These are phyloP conservation scores for Penicillium nucicola DNA, from an alignment of 495 filamentous ascomycete species.

Conservation along the genomic window DNA sequence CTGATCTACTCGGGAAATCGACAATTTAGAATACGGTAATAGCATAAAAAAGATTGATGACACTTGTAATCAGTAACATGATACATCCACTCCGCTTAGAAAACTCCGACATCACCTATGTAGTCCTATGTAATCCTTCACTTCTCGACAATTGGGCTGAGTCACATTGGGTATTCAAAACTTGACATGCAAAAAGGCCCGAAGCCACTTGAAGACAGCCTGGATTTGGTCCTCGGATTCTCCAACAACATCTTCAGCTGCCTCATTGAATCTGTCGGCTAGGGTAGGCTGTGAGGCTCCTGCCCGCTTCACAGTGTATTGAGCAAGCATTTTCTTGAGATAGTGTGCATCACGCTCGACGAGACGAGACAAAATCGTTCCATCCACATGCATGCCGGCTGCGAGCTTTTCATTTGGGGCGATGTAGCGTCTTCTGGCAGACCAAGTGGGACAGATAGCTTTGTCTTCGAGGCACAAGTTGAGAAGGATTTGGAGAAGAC, in stretches of 20 bases:
- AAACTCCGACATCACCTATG: too few species aligned
- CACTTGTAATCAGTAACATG: too few species aligned
- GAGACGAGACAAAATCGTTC: constrained; percentile 59
- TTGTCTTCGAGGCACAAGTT: constrained; percentile 49
- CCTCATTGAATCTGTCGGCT: constrained; percentile 22
- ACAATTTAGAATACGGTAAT: too few species aligned
- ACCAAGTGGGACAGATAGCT: constrained; percentile 36
- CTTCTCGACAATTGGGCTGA: neutral
- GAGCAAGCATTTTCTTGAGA: constrained; percentile 36
- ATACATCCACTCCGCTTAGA: too few species aligned
- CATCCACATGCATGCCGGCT: constrained; percentile 60
- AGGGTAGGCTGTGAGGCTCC: too few species aligned
- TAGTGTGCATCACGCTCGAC: constrained; percentile 43
- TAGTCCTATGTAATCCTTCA: too few species aligned
- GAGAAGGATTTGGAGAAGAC: constrained; percentile 61
- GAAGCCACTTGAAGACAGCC: constrained; percentile 32
- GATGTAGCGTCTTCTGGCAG: constrained; percentile 20
- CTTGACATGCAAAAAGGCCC: constrained; percentile 22
- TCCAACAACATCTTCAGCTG: constrained; percentile 24
- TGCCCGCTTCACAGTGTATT: too few species aligned
- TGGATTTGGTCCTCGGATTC: constrained; percentile 15
- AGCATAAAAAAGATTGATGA: too few species aligned
- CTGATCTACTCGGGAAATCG: too few species aligned
- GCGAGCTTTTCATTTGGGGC: constrained; percentile 29
- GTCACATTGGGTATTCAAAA: constrained; percentile 5